Base-by-base conservation (phyloP, 495 filamentous ascomycete genomes). In the Wilcoxina mikolae region DNA sequence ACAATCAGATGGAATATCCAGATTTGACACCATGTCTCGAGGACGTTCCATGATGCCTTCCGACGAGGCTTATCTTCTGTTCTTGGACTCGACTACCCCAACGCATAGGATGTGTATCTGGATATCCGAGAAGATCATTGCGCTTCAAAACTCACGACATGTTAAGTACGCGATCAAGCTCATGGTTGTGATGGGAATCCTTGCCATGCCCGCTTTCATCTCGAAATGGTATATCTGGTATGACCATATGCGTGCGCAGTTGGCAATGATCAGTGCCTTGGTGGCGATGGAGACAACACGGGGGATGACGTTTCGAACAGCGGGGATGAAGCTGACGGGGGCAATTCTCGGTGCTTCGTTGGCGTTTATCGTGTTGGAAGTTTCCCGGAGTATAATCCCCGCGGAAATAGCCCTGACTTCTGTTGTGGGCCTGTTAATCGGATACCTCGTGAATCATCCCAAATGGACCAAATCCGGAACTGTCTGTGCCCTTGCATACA, bases 301-400 rank as follows among this genome's bases (percentile, higher is more conserved):
- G 7, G 62, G 62, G 10, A 65, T 65, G 62, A 65, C 61, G n/a
- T 59, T 65, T 22, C 58, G 62, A 28, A 65, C 61, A 3, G 62
- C 61, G 24, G 62, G 62, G 4, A 65, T 65, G 62, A 65, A 65
- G 23, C 53, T 65, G 9, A 27, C 48, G 9, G 62, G 62, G 12
- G 62, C 62, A 15, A 33, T 59, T 35, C 50, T 52, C 48, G 62
- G 62, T 7, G 62, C 57, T 1, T 18, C 57, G 28, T 43, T 55
- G 5, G 62, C 62, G 2, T 65, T 60, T 50, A 27, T 59, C 10
- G 61, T 64, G 20, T 54, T 59, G 55, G 22, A 55, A 23, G 49
- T 58, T n/a, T 56, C 62, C 3, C 24, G 15, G 1, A 62, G 62
- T 1, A 26, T 22, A 33, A 24, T 25, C 28, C 54, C 54, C 23